A percentile compares a stretch with the other conserved stretches of the same genome.
phyloP scores from a whole-genome alignment of 116 monocot species.

The Iris pallida region DNA sequence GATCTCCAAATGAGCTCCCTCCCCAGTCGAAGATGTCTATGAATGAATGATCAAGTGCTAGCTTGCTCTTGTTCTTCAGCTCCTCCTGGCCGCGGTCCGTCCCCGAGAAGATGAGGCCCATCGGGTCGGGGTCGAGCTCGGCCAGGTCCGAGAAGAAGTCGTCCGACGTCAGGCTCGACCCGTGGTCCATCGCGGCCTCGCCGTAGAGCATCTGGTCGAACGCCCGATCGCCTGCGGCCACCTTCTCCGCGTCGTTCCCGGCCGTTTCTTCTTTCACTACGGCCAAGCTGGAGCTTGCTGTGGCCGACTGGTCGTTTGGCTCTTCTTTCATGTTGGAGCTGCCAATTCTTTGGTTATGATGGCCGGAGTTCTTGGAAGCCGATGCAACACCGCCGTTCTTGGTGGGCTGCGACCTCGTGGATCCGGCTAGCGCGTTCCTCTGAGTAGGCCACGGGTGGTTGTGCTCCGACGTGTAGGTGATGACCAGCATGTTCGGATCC shows the following conservation, averaged over 20 bases:
- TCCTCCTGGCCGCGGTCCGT: constrained; percentile 1
- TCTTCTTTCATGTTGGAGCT: constrained; percentile 7
- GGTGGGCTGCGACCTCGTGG: constrained; percentile 23
- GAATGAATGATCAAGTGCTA: constrained; percentile 16
- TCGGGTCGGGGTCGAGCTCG: constrained; percentile 36
- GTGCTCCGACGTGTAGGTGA: constrained; percentile 59
- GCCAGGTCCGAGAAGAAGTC: constrained; percentile 39
- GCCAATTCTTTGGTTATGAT: not conserved
- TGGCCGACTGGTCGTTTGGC: not conserved
- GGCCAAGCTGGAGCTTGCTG: not conserved
- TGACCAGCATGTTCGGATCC: constrained; percentile 48
- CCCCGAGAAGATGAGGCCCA: constrained; percentile 38
- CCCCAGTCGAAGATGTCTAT: constrained; percentile 34
- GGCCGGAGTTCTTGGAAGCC: constrained; percentile 10
- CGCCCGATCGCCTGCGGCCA: not conserved
- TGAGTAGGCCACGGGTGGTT: constrained; percentile 60
- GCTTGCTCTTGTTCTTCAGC: constrained; percentile 14
- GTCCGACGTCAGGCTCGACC: not conserved
- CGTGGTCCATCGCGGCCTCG: constrained; percentile 8
- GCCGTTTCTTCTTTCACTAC: constrained; percentile 9
- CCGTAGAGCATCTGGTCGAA: constrained; percentile 6
- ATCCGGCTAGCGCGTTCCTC: constrained; percentile 44
- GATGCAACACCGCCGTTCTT: no score
- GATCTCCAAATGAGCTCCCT: not conserved
- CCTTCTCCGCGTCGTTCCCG: not conserved